Evolutionary conservation across 768 basidiomycete genomes (phyloP), one percentile per base, ranked within the genome.

Genomic region (Galerina sulciceps): DNA sequence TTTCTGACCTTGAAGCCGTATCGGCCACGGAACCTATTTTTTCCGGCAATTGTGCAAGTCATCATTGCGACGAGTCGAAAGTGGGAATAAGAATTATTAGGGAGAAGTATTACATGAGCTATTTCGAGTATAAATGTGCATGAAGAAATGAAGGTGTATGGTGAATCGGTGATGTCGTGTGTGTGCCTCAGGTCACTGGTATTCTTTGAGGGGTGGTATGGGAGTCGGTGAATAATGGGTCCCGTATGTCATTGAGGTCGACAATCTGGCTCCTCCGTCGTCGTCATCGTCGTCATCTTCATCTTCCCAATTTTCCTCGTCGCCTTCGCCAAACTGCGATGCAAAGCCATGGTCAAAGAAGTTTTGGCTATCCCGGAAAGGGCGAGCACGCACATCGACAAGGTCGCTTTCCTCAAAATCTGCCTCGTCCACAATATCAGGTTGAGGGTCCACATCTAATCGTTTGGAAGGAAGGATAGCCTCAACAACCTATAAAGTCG

Each of bases 331-430:
- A 72, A 89, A 89, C 86, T 91, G 86, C 45, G 75, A 75, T 72
- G 80, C 73, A 81, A 86, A 88, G 64, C 76, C 87, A 72, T 83
- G 81, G 78, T 91, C 89, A 87, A 89, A 91, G 86, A 90, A 91
- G 71, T 81, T 81, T 70, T 81, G 78, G 71, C 82, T 81, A 82
- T 87, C 85, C 79, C 85, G 83, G 78, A 87, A 88, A 84, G 82
- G 85, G 79, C 83, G 82, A 76, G 79, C 81, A 89, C 91, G 87
- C 85, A 93, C 90, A 78, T 92, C 90, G 70, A 85, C 84, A 76
- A 91, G 83, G 74, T 88, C 87, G 73, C 83, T 85, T 73, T 89
- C 87, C 75, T 92, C 91, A 71, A 83, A 91, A 62, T 80, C 76
- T 26, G 79, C 88, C 62, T 89, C 82, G 61, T 90, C 89, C 46